Base-by-base conservation (phyloP, 2,329 filamentous ascomycete species). In the Sordariomycetes sp. region DNA sequence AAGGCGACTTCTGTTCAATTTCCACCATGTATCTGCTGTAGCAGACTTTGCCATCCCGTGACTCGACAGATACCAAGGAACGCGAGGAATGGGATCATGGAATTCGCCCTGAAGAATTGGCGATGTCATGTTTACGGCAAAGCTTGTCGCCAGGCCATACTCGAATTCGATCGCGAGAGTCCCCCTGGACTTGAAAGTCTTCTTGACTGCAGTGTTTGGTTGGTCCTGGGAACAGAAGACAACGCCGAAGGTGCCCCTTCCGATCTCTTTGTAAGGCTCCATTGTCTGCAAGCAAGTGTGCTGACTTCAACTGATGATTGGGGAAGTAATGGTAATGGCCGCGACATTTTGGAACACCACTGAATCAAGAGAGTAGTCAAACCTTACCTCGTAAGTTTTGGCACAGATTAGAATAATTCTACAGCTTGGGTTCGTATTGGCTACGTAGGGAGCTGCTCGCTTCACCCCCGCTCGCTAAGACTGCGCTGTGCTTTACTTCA, bases 21-120 rank as follows among this genome's bases (percentile, higher is more conserved):
- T 33, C 37, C 37, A 36, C 37, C 37, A 39, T 4, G 37, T 26
- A 30, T 39, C 37, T 24, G 30, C 33, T 7, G 33, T 18, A 7
- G 31, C 18, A 10, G 33, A 30, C 16, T 33, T 35, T 18, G 33
- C 29, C 18, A 39, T 39, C 11, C 33, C 37, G 21, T 36, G 37
- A 25, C 33, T 39, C 11, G 37, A 39, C 11, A 29, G 27, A 30
- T 39, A 39, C 33, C 37, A 39, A 15, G 37, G 37, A 6, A 39
- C 30, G 10, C 37, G 37, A 15, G 37, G 37, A 12, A 33, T 29
- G 5, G 33, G 33, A 6, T 33, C 37, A 9, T 33, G 23, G 18
- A 39, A 36, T 23, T 33, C 30, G 8, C 30, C 10, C 26, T 33
- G 7, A 21, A 35, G 29, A 30, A 38, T 26, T 27, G 37, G 25